phyloP scores from a whole-genome alignment of 2,329 filamentous ascomycete species.

The Aspergillus transmontanensis region DNA sequence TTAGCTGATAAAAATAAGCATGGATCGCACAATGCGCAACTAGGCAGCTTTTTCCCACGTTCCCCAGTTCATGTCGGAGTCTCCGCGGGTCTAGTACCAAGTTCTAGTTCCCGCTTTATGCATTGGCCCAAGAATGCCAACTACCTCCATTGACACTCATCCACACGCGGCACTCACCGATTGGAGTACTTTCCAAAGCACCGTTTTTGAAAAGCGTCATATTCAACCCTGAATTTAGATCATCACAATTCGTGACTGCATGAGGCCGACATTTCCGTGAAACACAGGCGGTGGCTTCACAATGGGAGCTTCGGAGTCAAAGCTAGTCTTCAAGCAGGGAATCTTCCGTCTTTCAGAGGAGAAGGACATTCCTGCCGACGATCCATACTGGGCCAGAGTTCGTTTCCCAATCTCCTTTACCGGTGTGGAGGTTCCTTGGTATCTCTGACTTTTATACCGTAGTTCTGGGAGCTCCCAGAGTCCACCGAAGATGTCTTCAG shows the following conservation, averaged over 20 bases:
- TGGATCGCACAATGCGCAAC: background rate
- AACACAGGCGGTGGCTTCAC: slow-evolving; percentile 30
- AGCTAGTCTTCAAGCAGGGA: slow-evolving; percentile 97
- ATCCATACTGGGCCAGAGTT: slow-evolving; percentile 91
- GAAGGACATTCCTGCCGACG: slow-evolving; percentile 80
- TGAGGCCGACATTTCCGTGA: slow-evolving; percentile 30
- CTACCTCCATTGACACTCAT: slow-evolving; percentile 14
- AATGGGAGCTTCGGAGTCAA: slow-evolving; percentile 98
- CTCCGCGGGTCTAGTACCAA: slow-evolving; percentile 13
- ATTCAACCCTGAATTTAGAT: background rate
- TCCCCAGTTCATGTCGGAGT: slow-evolving; percentile 11
- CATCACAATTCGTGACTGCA: slow-evolving; percentile 17
- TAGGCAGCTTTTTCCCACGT: slow-evolving; percentile 3
- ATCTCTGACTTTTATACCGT: slow-evolving; percentile 25
- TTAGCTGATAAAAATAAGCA: background rate
- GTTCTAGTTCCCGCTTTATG: slow-evolving; percentile 21
- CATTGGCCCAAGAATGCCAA: slow-evolving; percentile 21
- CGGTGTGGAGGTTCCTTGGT: background rate
- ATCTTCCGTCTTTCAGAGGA: slow-evolving; percentile 97
- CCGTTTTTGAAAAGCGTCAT: background rate
- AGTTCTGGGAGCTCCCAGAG: slow-evolving; percentile 98
- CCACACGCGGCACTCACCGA: slow-evolving; percentile 14
- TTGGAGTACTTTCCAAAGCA: slow-evolving; percentile 7
- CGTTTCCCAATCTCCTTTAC: slow-evolving; percentile 36
- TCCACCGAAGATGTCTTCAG: slow-evolving; percentile 96